These are phyloP conservation scores for Cryphonectria naterciae DNA, from an alignment of 2,329 filamentous ascomycete genomes.

Conservation along the genomic window DNA sequence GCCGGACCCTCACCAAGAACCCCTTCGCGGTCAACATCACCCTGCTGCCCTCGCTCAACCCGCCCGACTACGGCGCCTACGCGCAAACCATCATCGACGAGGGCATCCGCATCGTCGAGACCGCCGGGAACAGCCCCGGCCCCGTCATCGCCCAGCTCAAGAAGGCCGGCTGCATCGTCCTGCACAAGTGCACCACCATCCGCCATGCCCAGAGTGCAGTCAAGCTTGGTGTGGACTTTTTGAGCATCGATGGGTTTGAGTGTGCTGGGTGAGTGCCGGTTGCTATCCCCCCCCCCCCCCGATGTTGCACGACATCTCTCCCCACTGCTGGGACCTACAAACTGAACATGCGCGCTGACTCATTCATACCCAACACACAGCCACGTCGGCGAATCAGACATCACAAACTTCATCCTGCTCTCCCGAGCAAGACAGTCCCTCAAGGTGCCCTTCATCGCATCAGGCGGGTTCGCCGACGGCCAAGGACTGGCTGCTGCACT, in stretches of 20 bases:
- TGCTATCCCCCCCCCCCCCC: neutral
- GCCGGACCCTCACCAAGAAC: constrained; percentile 75
- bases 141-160: constrained; percentile 87
- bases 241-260: constrained; percentile 97
- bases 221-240: constrained; percentile 94
- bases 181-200: constrained; percentile 97
- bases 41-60: constrained; percentile 84
- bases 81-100: constrained; percentile 93
- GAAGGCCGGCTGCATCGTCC: constrained; percentile 73
- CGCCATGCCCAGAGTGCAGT: constrained; percentile 88
- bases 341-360: neutral
- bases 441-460: constrained; percentile 89
- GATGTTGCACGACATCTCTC: neutral
- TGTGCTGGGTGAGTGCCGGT: constrained; percentile 68
- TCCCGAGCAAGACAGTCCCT: constrained; percentile 83
- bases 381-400: constrained; percentile 85
- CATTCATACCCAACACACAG: constrained; percentile 34
- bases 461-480: constrained; percentile 93
- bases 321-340: no score
- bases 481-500: constrained; percentile 90
- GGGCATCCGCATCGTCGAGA: constrained; percentile 85
- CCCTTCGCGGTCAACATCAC: constrained; percentile 96
- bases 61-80: constrained; percentile 91
- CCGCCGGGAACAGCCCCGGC: constrained; percentile 66
- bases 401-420: constrained; percentile 88